Evolutionary conservation across 352 stramenopile species (phyloP).

Genomic region (Phytophthora nicotianae): DNA sequence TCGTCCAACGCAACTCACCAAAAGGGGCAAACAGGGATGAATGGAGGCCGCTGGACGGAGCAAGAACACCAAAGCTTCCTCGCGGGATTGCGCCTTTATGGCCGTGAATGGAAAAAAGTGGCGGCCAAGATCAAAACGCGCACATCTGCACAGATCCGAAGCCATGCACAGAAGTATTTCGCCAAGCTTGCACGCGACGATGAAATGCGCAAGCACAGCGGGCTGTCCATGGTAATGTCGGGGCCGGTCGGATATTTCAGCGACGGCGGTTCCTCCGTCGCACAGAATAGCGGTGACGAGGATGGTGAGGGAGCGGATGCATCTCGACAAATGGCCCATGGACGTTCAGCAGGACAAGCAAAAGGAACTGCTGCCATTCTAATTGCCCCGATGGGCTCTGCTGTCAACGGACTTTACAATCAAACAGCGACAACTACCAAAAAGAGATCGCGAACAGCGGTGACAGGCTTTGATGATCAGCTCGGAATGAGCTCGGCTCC

Average conservation of each 20-base stretch:
- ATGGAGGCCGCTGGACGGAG: conserved; percentile 93
- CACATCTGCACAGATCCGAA: conserved; percentile 87
- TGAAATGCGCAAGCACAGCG: conserved; percentile 61
- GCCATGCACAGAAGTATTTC: conserved; percentile 89
- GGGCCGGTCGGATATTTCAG: conserved; percentile 55
- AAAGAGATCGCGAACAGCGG: conserved; percentile 38
- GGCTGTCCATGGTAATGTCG: conserved; percentile 24
- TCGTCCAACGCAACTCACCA: conserved; percentile 46
- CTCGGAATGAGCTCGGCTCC: conserved; percentile 4
- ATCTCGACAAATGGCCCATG: conserved; percentile 14
- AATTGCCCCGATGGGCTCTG: conserved; percentile 27
- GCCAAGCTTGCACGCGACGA: conserved; percentile 84
- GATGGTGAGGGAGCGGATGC: conserved; percentile 35
- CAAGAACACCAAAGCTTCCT: conserved; percentile 97
- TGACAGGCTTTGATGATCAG: conserved; percentile 15
- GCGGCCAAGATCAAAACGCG: conserved; percentile 89
- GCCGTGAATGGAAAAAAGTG: conserved; percentile 98
- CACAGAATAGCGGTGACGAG: conserved; percentile 65
- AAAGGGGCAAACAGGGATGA: conserved; percentile 75
- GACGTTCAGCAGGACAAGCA: conserved; percentile 6
- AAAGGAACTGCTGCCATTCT: conserved; percentile 29
- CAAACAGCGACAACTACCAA: conserved; percentile 26
- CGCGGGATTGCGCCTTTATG: conserved; percentile 91
- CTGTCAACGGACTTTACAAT: conserved; percentile 21
- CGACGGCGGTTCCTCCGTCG: conserved; percentile 62